phyloP scores from a whole-genome alignment of 2,329 filamentous ascomycete genomes.

The Pseudofabraea citricarpa region DNA sequence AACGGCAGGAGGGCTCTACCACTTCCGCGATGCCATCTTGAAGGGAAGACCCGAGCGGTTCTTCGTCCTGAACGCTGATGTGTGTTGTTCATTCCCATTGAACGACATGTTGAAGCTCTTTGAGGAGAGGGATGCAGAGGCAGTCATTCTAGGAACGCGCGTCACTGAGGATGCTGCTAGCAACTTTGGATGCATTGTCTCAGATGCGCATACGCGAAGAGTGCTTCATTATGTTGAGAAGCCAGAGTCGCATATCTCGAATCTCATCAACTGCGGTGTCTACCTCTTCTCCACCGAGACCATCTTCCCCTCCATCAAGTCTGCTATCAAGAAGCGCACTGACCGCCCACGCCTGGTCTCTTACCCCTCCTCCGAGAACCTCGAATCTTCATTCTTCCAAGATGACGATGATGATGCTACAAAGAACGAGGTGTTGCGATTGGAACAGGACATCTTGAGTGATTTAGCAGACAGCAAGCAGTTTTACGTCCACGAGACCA shows the following conservation, averaged over 20 bases:
- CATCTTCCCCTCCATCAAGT: conserved; percentile 94
- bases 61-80: conserved; percentile 96
- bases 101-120: conserved; percentile 94
- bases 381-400: conserved; percentile 65
- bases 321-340: conserved; percentile 90
- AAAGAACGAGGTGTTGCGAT: conserved; percentile 81
- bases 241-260: conserved; percentile 94
- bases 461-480: conserved; percentile 96
- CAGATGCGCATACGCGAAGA: conserved; percentile 86
- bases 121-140: conserved; percentile 92
- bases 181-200: conserved; percentile 98
- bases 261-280: conserved; percentile 98
- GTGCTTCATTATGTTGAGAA: conserved; percentile 99
- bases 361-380: conserved; percentile 94
- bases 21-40: conserved; percentile 97
- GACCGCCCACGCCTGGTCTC: conserved; percentile 86
- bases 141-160: conserved; percentile 89
- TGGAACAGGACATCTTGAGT: conserved; percentile 95
- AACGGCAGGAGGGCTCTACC: conserved; percentile 94
- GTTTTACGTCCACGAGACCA: conserved; percentile 97
- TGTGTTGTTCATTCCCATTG: conserved; percentile 97
- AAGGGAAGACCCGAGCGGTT: conserved; percentile 92
- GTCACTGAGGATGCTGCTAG: conserved; percentile 86
- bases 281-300: conserved; percentile 95
- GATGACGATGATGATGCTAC: conserved; percentile 70